phyloP scores from a whole-genome alignment of 805 yeast species.

The Barnettozyma californica region DNA sequence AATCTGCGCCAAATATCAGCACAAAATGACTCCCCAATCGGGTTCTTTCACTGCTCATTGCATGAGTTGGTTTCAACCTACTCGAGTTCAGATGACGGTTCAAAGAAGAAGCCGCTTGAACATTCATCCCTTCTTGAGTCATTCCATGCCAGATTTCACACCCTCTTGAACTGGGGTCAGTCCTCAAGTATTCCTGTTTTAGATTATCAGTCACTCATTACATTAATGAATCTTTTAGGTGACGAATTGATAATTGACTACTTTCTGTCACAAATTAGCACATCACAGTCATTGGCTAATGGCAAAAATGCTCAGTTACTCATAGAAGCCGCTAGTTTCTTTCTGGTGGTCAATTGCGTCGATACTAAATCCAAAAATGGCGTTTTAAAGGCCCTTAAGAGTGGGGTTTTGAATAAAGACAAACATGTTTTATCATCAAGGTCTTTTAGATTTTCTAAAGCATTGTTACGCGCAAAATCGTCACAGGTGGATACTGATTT shows the following conservation, averaged over 20 bases:
- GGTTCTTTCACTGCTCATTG: slow-evolving; percentile 5
- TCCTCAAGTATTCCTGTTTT: slow-evolving; percentile 15
- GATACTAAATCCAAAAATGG: slow-evolving; percentile 3
- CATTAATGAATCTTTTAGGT: slow-evolving; percentile 16
- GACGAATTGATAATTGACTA: slow-evolving; percentile 16
- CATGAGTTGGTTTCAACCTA: neutral
- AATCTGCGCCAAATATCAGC: slow-evolving; percentile 12
- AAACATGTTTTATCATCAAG: slow-evolving; percentile 3
- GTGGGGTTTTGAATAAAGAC: neutral
- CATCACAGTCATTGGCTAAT: slow-evolving; percentile 11
- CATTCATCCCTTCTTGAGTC: slow-evolving; percentile 10
- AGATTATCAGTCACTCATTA: slow-evolving; percentile 16
- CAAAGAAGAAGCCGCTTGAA: neutral
- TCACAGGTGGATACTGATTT: neutral
- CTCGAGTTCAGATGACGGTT: neutral
- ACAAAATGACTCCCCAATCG: neutral
- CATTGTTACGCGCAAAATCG: slow-evolving; percentile 7
- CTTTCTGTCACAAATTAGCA: slow-evolving; percentile 16
- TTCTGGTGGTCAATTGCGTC: slow-evolving; percentile 12
- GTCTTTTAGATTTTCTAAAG: slow-evolving; percentile 4
- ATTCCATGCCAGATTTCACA: slow-evolving; percentile 19
- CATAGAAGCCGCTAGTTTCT: slow-evolving; percentile 19
- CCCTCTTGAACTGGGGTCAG: slow-evolving; percentile 21
- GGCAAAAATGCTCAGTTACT: slow-evolving; percentile 13
- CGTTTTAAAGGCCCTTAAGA: slow-evolving; percentile 2